A percentile compares a stretch with the other conserved stretches of the same genome.
Evolutionary conservation across 1,139 yeast genomes (phyloP).

Genomic region (Taiozyma sp.): DNA sequence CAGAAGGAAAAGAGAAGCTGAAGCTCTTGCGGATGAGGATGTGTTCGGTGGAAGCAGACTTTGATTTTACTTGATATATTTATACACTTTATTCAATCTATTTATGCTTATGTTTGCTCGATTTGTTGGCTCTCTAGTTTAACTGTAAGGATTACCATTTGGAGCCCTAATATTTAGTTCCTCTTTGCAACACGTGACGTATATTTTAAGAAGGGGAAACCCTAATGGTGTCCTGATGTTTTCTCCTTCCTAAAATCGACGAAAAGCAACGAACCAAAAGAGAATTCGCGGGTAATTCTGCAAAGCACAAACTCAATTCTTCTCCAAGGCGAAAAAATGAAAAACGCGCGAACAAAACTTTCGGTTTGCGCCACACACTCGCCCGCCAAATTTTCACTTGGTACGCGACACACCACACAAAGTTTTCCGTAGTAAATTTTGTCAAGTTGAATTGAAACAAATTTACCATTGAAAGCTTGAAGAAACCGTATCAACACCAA

Average conservation of each 20-base stretch:
- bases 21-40: slow-evolving; percentile 2
- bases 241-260: neutral
- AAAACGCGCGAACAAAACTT: neutral
- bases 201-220: neutral
- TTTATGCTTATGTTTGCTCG: neutral
- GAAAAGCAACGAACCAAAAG: neutral
- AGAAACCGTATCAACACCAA: neutral
- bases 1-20: slow-evolving; percentile 13
- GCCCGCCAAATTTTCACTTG: neutral
- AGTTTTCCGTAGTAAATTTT: slow-evolving; percentile 1
- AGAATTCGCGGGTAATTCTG: neutral
- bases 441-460: neutral
- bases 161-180: slow-evolving; percentile 3
- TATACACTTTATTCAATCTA: slow-evolving; percentile 1
- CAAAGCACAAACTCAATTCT: too few species aligned
- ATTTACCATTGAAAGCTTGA: neutral
- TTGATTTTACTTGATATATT: neutral
- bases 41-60: neutral
- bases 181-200: too few species aligned
- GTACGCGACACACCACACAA: slow-evolving; percentile 3
- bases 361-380: slow-evolving; percentile 7
- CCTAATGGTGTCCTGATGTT: slow-evolving; percentile 1
- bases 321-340: neutral
- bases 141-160: too few species aligned
- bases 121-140: too few species aligned